Base-by-base conservation (phyloP, 306 rosid genomes). In the Neltuma alba region DNA sequence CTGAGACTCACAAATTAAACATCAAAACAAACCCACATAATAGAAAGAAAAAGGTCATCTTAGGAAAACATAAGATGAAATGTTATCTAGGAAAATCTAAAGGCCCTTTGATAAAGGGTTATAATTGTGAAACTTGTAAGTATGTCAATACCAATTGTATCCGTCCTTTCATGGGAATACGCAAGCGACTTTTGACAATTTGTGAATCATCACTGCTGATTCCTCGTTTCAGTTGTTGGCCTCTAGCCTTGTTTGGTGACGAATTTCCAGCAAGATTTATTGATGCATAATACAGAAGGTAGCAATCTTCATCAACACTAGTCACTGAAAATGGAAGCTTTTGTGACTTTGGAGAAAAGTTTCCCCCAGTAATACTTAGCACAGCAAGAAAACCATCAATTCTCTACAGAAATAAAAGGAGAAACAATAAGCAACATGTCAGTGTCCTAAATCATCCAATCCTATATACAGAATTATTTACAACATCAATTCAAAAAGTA, bases 241-340 rank as follows among this genome's bases (percentile, higher is more conserved):
- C 91, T 82, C 85, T 76, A 44, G 79, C 83, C 79, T 82, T 90
- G 86, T 85, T 90, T 81, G 83, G 76, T 38, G 89, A 76, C 1
- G 94, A 89, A 80, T 76, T 89, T 74, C 89, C 90, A 0, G 87
- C 85, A 81, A 96, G 96, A 86, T 88, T 84, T 73, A 96, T 91
- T 70, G 94, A 88, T 58, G 99, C 92, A 81, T 76, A 96, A 85
- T 96, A 96, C 78, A 96, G 76, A 69, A 96, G 89, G 85, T 82
- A 93, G 86, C 91, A 70, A 76, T 96, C 97, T 66, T 92, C 98
- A 85, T 96, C 98, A 18, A 96, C 92, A 16, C 98, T 96, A 38
- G 89, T 85, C 57, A 96, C 99, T 28, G 98, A 89, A 81, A 96
- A 96, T 45, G 99, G 99, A 87, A 96, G 96, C 93, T 96, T 96